Evolutionary conservation across 140 eudicot genomes (phyloP), one percentile per base, ranked within the genome.

Genomic region (Ambrosia hybrid): DNA sequence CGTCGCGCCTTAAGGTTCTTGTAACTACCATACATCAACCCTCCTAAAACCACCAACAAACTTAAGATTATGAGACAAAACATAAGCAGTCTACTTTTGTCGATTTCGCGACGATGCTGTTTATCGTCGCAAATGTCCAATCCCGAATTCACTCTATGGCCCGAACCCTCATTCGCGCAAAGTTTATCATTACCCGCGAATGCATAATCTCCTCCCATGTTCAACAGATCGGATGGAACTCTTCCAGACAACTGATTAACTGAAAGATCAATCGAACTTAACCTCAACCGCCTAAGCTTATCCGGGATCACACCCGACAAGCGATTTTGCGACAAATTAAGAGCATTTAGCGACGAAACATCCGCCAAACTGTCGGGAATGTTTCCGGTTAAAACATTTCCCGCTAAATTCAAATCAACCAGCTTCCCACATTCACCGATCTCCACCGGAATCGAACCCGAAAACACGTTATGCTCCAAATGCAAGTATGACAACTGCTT

Each of bases 221-320:
- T 73, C 49, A 91, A 67, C 8, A 94, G 84, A 80, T 86, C 90
- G 5, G 81, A 41, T 0, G 96, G 88, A 46, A 94, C 77, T 2
- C 34, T 65, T 65, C 99, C 99, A 0, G 96, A 85, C 43, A 94
- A 84, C 59, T 14, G 82, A 81, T 94, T 94, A 11, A 62, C 36
- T 2, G 99, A 94, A 65, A 94, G 69, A 80, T 94, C 99, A n/a
- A 94, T 77, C 2, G 78, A 81, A 67, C 95, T 90, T 11, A 94
- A 78, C 74, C 76, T 86, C 73, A 94, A 69, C 70, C 70, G 79
- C 49, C 72, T 84, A 9, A 94, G 81, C 46, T 68, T 84, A n/a
- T 63, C 76, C 0, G 99, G 99, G 51, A 94, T 83, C 3, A 57
- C 61, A n/a, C 99, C 99, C 0, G 80, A 76, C 10, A 94, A 91